Conservation (phyloP, 805 yeast species). For the Metschnikowia chrysomelidarum region DNA sequence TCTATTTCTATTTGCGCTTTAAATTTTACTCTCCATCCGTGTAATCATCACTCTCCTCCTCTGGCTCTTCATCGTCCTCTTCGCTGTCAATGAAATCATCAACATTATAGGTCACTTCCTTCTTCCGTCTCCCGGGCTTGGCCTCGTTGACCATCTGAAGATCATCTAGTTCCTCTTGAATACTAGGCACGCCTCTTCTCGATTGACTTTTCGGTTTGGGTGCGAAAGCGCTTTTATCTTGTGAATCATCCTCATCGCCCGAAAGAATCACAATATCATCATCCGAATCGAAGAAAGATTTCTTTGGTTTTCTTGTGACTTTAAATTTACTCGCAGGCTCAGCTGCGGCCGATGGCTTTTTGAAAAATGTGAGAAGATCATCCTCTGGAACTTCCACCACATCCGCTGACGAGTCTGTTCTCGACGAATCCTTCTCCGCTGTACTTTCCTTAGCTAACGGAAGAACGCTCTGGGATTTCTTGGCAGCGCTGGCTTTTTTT, state of each 20-base stretch:
- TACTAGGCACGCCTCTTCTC: conserved; percentile 6
- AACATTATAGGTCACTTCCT: conserved; percentile 16
- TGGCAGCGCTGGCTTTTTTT: background rate
- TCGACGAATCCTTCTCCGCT: conserved; percentile 10
- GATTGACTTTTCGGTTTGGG: conserved; percentile 2
- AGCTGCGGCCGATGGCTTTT: conserved; percentile 5
- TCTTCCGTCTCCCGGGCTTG: conserved; percentile 13
- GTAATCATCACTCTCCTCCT: conserved; percentile 11
- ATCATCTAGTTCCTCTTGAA: conserved; percentile 19
- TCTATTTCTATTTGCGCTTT: background rate
- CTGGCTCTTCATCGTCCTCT: conserved; percentile 9
- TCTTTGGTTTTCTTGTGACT: conserved; percentile 7
- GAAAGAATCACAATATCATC: conserved; percentile 13
- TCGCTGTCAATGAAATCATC: conserved; percentile 13
- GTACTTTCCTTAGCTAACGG: conserved; percentile 7
- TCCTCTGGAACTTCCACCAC: too few species aligned
- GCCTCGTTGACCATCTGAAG: conserved; percentile 10
- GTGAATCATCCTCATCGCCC: conserved; percentile 5
- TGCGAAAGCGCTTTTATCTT: conserved; percentile 2
- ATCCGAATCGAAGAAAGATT: conserved; percentile 17
- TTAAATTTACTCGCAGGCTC: background rate
- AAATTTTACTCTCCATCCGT: conserved; percentile 7
- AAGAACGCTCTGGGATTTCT: conserved; percentile 1
- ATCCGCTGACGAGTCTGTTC: conserved; percentile 3
- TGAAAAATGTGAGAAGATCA: conserved; percentile 18